Evolutionary conservation across 2,329 filamentous ascomycete species (phyloP).

Genomic region (Chalaropsis thielavioides): DNA sequence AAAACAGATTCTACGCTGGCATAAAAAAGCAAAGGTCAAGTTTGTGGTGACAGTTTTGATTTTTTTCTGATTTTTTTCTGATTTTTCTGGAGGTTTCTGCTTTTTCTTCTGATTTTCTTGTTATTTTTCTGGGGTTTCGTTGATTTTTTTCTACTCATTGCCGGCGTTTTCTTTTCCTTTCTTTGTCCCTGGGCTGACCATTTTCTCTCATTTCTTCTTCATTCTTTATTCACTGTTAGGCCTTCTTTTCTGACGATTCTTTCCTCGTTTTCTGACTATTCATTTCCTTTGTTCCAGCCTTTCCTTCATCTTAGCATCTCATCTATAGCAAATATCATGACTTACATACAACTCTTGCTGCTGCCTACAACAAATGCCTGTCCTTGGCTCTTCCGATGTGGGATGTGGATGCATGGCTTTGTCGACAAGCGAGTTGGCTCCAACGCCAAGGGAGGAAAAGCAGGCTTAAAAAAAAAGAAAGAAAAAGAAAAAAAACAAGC

Average conservation of each 20-base stretch:
- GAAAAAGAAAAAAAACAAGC: not conserved
- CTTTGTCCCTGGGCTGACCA: not conserved
- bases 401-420: not conserved
- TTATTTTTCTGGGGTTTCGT: slow-evolving; percentile 8
- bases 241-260: slow-evolving; percentile 3
- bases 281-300: not conserved
- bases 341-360: not conserved
- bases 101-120: slow-evolving; percentile 8
- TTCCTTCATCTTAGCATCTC: not conserved
- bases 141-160: slow-evolving; percentile 12
- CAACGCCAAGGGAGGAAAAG: too few relatives aligned
- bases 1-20: too few relatives aligned
- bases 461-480: too few relatives aligned
- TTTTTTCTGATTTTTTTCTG: not conserved
- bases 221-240: not conserved
- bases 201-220: slow-evolving; percentile 4
- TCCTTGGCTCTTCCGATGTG: not conserved
- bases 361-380: not conserved
- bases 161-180: slow-evolving; percentile 3
- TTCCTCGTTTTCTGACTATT: not conserved
- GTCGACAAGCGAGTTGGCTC: not conserved
- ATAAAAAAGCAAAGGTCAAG: not conserved
- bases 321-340: not conserved
- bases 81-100: slow-evolving; percentile 17
- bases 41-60: not conserved